Conservation (phyloP, 2,329 filamentous ascomycete genomes). For the Sphaerulina vaccinii region DNA sequence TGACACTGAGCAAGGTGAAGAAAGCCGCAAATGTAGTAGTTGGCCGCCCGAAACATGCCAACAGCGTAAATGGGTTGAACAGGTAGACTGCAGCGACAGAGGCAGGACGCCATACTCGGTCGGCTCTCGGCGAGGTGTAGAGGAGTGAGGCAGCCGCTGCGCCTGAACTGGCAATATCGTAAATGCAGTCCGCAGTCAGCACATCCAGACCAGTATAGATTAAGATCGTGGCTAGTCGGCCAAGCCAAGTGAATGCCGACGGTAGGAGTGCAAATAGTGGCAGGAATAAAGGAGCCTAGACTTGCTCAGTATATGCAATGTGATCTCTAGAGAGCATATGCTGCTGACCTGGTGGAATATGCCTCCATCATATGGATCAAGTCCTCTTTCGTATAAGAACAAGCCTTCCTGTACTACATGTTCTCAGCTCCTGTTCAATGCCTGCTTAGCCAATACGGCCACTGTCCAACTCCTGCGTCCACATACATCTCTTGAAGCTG, state of each 20-base stretch:
- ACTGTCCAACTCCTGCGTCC: neutral
- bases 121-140: slow-evolving; percentile 75
- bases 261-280: slow-evolving; percentile 89
- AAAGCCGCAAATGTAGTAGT: slow-evolving; percentile 87
- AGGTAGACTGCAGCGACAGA: slow-evolving; percentile 81
- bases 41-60: slow-evolving; percentile 84
- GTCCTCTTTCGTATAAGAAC: slow-evolving; percentile 93
- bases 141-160: slow-evolving; percentile 71
- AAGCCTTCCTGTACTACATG: slow-evolving; percentile 85
- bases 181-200: slow-evolving; percentile 75
- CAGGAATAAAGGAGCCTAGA: slow-evolving; percentile 80
- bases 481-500: slow-evolving; percentile 92
- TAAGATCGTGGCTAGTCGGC: slow-evolving; percentile 62
- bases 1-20: slow-evolving; percentile 79
- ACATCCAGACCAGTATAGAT: slow-evolving; percentile 82
- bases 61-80: slow-evolving; percentile 91
- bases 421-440: slow-evolving; percentile 33
- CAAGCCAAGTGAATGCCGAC: slow-evolving; percentile 55
- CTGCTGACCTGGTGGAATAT: slow-evolving; percentile 64
- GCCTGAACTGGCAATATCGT: slow-evolving; percentile 75
- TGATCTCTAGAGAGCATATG: neutral
- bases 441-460: slow-evolving; percentile 16
- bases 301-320: slow-evolving; percentile 9
- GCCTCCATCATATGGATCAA: slow-evolving; percentile 95
- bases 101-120: slow-evolving; percentile 70